Base-by-base conservation (phyloP, 345 rosid genomes). In the Citrus glauca region DNA sequence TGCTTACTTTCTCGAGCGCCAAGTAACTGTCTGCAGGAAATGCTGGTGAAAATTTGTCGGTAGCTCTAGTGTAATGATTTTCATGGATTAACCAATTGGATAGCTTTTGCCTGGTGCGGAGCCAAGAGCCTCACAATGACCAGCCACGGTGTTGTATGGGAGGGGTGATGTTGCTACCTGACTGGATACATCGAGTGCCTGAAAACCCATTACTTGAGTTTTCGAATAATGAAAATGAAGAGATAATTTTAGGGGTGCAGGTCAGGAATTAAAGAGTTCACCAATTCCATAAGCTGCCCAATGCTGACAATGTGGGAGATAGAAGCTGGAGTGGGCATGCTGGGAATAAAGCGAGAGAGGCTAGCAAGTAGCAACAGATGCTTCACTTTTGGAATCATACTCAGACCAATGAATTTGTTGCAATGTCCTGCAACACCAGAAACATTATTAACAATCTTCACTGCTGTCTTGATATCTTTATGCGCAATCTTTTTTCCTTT, bases 161-260 rank as follows among this genome's bases (percentile, higher is more conserved):
- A 96, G 93, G 98, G 98, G 80, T 74, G 92, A 85, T 72, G 89
- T 94, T 22, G 92, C 97, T 72, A 94, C 97, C 86, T 94, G 95
- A 84, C 98, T 93, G 48, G 98, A 98, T 42, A 92, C 98, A 86
- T 88, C 91, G 53, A 94, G 94, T 5, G 99, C 97, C 97, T 92
- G 86, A 60, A 81, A 81, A 35, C 79, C 80, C 45, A 30, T 32
- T 25, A 16, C 35, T 81, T 37, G 10, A 65, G 79, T 30, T 38
- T 62, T 55, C 20, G 62, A 5, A 33, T 13, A 22, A 28, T 3
- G 28, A 45, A 28, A 33, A 16, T 2, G 19, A 9, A 7, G 6
- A 5, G 24, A 62, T 63, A 66, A 50, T 57, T 48, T 10, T 9
- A 20, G 9, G 35, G 71, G 17, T 32, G 24, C n/a, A n/a, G 30